Evolutionary conservation across 2,329 filamentous ascomycete genomes (phyloP).

Genomic region (Paramyrothecium roridum): DNA sequence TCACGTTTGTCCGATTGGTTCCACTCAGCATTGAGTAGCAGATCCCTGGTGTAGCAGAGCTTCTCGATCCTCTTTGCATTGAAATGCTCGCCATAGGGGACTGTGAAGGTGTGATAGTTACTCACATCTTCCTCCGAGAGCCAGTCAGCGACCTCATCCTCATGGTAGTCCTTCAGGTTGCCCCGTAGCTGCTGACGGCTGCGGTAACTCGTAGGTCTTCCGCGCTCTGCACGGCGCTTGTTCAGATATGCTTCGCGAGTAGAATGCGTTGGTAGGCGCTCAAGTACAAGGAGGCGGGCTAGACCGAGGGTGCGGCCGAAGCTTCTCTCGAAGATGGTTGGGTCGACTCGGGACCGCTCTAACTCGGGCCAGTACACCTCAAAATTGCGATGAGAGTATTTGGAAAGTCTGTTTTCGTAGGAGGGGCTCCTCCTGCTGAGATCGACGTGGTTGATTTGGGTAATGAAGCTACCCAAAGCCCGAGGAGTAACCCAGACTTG

Average conservation of each 20-base stretch:
- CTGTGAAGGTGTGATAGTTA: constrained; percentile 74
- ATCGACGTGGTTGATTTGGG: constrained; percentile 78
- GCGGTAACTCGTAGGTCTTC: constrained; percentile 55
- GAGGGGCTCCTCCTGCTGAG: constrained; percentile 77
- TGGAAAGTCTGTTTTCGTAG: constrained; percentile 82
- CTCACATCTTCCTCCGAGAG: constrained; percentile 72
- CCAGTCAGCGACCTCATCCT: constrained; percentile 85
- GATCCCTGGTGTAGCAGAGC: constrained; percentile 75
- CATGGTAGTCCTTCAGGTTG: constrained; percentile 73
- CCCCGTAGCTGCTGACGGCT: constrained; percentile 40
- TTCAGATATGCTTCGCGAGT: constrained; percentile 70
- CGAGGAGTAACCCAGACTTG: constrained; percentile 79
- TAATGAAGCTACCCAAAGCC: constrained; percentile 75
- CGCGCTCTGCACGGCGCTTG: constrained; percentile 68
- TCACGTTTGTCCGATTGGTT: constrained; percentile 73
- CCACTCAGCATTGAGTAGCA: constrained; percentile 84
- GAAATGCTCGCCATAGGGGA: constrained; percentile 63
- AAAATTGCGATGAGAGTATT: constrained; percentile 81
- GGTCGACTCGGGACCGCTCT: constrained; percentile 73
- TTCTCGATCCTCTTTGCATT: constrained; percentile 74
- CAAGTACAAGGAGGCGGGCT: constrained; percentile 74
- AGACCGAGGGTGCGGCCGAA: constrained; percentile 75
- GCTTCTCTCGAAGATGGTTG: constrained; percentile 81
- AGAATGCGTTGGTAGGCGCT: constrained; percentile 67
- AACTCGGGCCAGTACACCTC: constrained; percentile 78